phyloP scores from a whole-genome alignment of 768 basidiomycete genomes.

The Exsudoporus frostii region DNA sequence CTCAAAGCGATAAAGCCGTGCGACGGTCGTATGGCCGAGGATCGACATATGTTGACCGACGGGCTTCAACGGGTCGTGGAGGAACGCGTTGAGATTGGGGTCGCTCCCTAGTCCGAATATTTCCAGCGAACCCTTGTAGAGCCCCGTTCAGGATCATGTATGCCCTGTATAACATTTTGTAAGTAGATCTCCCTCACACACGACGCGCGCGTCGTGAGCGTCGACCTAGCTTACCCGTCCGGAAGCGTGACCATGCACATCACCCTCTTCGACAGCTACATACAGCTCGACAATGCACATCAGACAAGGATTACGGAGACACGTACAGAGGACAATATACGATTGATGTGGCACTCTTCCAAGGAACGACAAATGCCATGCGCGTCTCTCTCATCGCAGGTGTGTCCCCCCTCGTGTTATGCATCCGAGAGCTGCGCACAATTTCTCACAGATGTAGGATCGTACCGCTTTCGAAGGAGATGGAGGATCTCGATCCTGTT shows the following conservation, averaged over 20 bases:
- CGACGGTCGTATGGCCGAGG: constrained; percentile 63
- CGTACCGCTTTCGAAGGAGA: too few species aligned
- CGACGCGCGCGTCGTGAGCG: accelerated
- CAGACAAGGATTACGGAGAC: constrained; percentile 38
- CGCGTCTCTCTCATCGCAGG: constrained; percentile 64
- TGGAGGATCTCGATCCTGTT: too few species aligned
- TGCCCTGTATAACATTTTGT: constrained; percentile 29
- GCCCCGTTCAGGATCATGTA: constrained; percentile 77
- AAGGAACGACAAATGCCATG: constrained; percentile 46
- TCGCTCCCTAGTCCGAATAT: constrained; percentile 67
- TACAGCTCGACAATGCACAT: neutral
- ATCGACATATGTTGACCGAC: constrained; percentile 62
- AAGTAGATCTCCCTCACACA: neutral
- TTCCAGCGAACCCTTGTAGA: constrained; percentile 63
- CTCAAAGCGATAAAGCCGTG: constrained; percentile 77
- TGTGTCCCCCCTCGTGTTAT: constrained; percentile 23
- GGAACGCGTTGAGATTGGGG: constrained; percentile 60
- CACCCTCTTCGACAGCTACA: constrained; percentile 66
- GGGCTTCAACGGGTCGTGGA: constrained; percentile 67
- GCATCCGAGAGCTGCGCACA: too few species aligned
- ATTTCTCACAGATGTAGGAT: neutral
- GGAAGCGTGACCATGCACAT: constrained; percentile 74
- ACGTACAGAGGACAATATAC: constrained; percentile 47
- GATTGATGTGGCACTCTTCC: constrained; percentile 45
- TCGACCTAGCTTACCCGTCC: constrained; percentile 18